Percentiles rank a stretch among this genome's conserved stretches.
Evolutionary conservation across 768 basidiomycete species (phyloP).

Genomic region (Phanerochaete sordida): DNA sequence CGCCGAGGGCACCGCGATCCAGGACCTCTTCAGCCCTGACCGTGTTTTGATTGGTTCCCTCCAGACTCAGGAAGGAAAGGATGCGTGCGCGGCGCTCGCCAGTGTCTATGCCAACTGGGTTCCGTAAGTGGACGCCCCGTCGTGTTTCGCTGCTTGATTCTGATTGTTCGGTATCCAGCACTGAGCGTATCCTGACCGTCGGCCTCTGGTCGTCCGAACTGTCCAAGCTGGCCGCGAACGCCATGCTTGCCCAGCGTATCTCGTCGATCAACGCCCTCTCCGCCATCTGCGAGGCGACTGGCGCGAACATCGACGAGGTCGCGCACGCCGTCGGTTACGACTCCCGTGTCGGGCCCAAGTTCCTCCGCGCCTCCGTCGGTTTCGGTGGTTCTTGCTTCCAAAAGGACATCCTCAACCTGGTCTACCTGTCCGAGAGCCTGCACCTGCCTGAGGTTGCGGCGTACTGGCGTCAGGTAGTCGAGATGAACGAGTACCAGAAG

Average conservation of each 20-base stretch:
- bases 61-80: slow-evolving; percentile 79
- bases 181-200: slow-evolving; percentile 82
- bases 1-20: slow-evolving; percentile 96
- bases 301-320: slow-evolving; percentile 98
- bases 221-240: slow-evolving; percentile 97
- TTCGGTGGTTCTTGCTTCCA: slow-evolving; percentile 99
- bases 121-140: slow-evolving; percentile 51
- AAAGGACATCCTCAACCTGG: slow-evolving; percentile 98
- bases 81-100: slow-evolving; percentile 71
- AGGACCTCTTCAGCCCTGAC: slow-evolving; percentile 85
- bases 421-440: slow-evolving; percentile 92
- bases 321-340: slow-evolving; percentile 93
- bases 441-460: slow-evolving; percentile 96
- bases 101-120: slow-evolving; percentile 97
- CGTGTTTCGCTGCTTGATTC: neutral
- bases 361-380: slow-evolving; percentile 92
- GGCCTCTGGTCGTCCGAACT: slow-evolving; percentile 99
- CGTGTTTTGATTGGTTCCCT: slow-evolving; percentile 97
- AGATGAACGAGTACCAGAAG: slow-evolving; percentile 99
- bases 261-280: slow-evolving; percentile 97
- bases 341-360: slow-evolving; percentile 89
- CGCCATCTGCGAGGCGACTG: slow-evolving; percentile 98
- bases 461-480: slow-evolving; percentile 96
- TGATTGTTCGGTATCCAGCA: slow-evolving; percentile 33
- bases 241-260: slow-evolving; percentile 99